Base-by-base conservation (phyloP, 2,329 filamentous ascomycete genomes). In the Aspergillus udagawae region DNA sequence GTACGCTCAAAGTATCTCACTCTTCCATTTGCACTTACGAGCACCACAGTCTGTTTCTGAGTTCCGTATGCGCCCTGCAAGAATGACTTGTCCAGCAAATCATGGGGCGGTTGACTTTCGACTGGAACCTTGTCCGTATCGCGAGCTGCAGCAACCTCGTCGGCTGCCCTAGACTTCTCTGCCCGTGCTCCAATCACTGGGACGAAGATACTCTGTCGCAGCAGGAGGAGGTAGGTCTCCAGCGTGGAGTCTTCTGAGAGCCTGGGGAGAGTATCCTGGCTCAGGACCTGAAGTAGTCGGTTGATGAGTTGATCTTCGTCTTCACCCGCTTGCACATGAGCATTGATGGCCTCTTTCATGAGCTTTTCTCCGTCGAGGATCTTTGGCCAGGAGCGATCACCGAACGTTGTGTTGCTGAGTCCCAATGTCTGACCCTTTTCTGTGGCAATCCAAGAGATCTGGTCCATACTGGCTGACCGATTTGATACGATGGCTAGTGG, bases 1-100 rank as follows among this genome's bases (percentile, higher is more conserved):
- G 84, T 86, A 55, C 85, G 75, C 69, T 88, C 86, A 35, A 86
- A 77, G 64, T 83, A 88, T n/a, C 79, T 82, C 38, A 86, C 79
- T 53, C 78, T 77, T 2, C 83, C 83, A n/a, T 79, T 65, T 29
- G 73, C 72, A 63, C 80, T 75, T 21, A 86, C 83, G 14, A 88
- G 70, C 2, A 88, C 74, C 7, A 88, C 73, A 1, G 83, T 85
- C 67, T 88, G 85, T 70, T 85, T 85, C 67, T 86, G 83, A 2
- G 86, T 88, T 0, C 85, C 86, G 66, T 88, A 88, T 7, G 80
- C 71, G 0, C 82, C 82, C 55, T 73, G 76, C 51, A 72, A 61
- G 67, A 80, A 73, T 28, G 63, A 65, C 41, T 63, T 61, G 27
- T 66, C 64, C 29, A 66, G 55, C 62, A 72, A 61, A 66, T 67